Conservation (phyloP, 2,329 filamentous ascomycete species). For the Didymellaceae sp. region DNA sequence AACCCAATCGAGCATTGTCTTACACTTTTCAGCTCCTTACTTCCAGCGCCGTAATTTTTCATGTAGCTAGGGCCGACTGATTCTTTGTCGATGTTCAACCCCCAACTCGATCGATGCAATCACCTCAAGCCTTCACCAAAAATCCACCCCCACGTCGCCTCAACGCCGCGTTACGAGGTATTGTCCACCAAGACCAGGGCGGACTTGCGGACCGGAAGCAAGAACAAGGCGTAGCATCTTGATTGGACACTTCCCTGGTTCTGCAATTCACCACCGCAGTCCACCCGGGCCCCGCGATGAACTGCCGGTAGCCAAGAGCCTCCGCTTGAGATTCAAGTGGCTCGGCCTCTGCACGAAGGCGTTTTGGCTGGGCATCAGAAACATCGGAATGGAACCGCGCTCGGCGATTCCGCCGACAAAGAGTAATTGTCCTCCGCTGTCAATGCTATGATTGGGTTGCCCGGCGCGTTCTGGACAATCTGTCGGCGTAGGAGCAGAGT, state of each 20-base stretch:
- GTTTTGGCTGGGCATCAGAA: not conserved
- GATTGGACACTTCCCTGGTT: not conserved
- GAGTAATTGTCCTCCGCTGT: not conserved
- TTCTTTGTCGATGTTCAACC: not conserved
- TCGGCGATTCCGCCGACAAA: slow-evolving; percentile 7
- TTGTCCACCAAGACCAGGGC: not conserved
- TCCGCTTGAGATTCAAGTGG: slow-evolving; percentile 10
- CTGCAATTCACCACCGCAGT: slow-evolving; percentile 5
- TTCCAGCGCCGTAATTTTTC: no score
- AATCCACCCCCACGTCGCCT: not conserved
- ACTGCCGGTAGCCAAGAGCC: slow-evolving; percentile 11
- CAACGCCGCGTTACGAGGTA: slow-evolving; percentile 2
- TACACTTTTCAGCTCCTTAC: no score
- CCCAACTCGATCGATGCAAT: not conserved
- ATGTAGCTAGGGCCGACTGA: not conserved
- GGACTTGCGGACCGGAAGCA: not conserved
- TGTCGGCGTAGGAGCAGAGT: not conserved
- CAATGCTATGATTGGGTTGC: not conserved
- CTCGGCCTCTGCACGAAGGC: slow-evolving; percentile 10
- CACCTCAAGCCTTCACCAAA: not conserved
- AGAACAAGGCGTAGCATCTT: not conserved
- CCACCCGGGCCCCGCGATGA: not conserved
- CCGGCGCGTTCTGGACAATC: not conserved
- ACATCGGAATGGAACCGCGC: not conserved
- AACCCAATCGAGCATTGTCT: no score